A percentile compares a stretch with the other conserved stretches of the same genome.
phyloP scores from a whole-genome alignment of 2,329 filamentous ascomycete species.

The Xylaria sp. region DNA sequence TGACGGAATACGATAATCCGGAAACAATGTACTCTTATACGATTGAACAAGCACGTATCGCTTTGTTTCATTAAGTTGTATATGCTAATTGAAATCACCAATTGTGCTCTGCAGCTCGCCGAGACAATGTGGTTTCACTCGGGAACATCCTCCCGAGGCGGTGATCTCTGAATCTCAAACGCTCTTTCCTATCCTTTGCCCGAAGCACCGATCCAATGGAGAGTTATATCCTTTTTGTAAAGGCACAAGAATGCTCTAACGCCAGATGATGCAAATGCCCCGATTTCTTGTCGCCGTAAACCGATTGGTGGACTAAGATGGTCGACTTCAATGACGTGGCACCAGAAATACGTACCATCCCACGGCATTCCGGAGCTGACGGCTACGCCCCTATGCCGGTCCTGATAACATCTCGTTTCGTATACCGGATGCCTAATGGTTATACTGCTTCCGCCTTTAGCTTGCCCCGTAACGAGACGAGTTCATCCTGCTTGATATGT shows the following conservation, averaged over 20 bases:
- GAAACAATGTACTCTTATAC: neutral
- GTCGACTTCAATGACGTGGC: neutral
- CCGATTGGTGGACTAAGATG: neutral
- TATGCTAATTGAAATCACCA: neutral
- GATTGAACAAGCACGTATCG: slow-evolving; percentile 1
- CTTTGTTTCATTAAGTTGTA: slow-evolving; percentile 7
- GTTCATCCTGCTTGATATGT: slow-evolving; percentile 41
- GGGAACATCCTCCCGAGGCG: neutral
- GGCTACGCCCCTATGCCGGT: neutral
- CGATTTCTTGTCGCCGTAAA: slow-evolving; percentile 11
- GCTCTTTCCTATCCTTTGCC: slow-evolving; percentile 23
- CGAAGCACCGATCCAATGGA: slow-evolving; percentile 9
- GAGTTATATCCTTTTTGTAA: slow-evolving; percentile 11
- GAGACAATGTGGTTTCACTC: slow-evolving; percentile 3
- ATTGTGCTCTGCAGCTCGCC: slow-evolving; percentile 1
- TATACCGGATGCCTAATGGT: slow-evolving; percentile 8
- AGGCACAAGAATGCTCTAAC: slow-evolving; percentile 18
- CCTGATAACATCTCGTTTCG: neutral
- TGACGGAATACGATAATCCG: neutral
- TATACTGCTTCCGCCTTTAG: slow-evolving; percentile 38
- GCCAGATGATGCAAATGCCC: slow-evolving; percentile 29
- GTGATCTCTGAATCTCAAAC: slow-evolving; percentile 12
- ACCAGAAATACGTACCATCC: neutral
- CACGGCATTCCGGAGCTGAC: neutral
- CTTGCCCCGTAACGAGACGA: slow-evolving; percentile 38